phyloP scores from a whole-genome alignment of 257 asterid species.

The Agastache rugosa region DNA sequence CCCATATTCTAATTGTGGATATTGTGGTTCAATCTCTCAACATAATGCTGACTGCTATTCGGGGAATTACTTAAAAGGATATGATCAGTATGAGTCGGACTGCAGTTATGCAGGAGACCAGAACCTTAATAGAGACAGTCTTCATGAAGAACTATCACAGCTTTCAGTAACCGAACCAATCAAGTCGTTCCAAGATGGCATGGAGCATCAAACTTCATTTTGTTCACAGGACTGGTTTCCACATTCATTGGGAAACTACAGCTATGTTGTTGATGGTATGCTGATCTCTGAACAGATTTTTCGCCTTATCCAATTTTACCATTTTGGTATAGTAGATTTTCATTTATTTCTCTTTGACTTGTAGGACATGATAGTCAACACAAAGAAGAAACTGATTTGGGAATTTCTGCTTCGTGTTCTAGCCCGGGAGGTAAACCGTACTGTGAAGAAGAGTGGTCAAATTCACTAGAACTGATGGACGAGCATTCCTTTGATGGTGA shows the following conservation, averaged over 20 bases:
- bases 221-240: constrained; percentile 76
- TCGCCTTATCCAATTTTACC: constrained; percentile 17
- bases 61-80: constrained; percentile 55
- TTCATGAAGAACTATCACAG: constrained; percentile 73
- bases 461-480: constrained; percentile 64
- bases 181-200: constrained; percentile 54
- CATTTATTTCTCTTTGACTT: constrained; percentile 32
- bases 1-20: constrained; percentile 80
- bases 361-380: constrained; percentile 55
- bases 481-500: constrained; percentile 75
- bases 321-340: constrained; percentile 17
- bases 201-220: constrained; percentile 55
- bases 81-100: constrained; percentile 53
- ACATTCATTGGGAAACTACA: constrained; percentile 67
- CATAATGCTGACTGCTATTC: constrained; percentile 59
- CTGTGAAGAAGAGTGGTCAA: constrained; percentile 64
- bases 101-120: constrained; percentile 46
- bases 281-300: constrained; percentile 10
- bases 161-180: constrained; percentile 73
- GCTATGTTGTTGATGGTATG: constrained; percentile 53
- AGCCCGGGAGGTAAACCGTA: constrained; percentile 65
- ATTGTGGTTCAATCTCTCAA: constrained; percentile 59
- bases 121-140: constrained; percentile 49
- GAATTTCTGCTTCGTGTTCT: constrained; percentile 60
- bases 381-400: constrained; percentile 58